A percentile compares a stretch with the other conserved stretches of the same genome.
These are phyloP conservation scores for Gillenia trifoliata DNA, from an alignment of 306 rosid genomes.

Conservation along the genomic window DNA sequence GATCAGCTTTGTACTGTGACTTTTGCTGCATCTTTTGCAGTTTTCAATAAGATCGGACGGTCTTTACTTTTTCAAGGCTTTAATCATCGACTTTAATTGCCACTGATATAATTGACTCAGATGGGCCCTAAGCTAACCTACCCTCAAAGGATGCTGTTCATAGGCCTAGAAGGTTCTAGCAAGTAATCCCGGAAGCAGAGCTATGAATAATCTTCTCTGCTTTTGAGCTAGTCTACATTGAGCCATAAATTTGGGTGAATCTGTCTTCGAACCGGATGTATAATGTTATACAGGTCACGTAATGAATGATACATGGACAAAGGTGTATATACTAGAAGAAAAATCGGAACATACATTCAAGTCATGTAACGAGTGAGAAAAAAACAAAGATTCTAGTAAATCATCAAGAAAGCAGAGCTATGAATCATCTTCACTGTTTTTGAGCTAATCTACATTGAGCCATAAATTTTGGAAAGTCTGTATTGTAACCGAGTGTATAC, in stretches of 20 bases:
- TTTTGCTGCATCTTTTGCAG: constrained; percentile 11
- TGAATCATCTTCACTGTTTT: too few species aligned
- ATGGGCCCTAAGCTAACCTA: background rate
- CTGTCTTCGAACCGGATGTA: too few species aligned
- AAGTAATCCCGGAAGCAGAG: background rate
- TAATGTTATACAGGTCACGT: too few species aligned
- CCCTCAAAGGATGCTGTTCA: background rate
- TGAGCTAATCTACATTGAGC: too few species aligned
- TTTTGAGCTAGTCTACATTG: background rate
- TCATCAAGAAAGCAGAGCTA: too few species aligned
- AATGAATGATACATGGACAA: too few species aligned
- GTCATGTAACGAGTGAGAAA: too few species aligned
- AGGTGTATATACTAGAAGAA: too few species aligned
- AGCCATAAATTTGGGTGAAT: accelerated
- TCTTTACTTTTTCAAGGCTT: background rate
- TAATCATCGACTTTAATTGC: background rate
- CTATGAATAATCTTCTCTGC: background rate
- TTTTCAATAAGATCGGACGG: background rate
- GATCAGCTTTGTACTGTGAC: background rate
- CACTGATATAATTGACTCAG: constrained; percentile 4
- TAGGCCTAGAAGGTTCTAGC: constrained; percentile 14
- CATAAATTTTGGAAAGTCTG: too few species aligned
- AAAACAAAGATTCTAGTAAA: too few species aligned
- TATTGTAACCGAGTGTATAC: too few species aligned
- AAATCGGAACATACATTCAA: too few species aligned